These are phyloP conservation scores for Cyclotella kingstonii DNA, from an alignment of 108 stramenopile genomes.

Conservation along the genomic window DNA sequence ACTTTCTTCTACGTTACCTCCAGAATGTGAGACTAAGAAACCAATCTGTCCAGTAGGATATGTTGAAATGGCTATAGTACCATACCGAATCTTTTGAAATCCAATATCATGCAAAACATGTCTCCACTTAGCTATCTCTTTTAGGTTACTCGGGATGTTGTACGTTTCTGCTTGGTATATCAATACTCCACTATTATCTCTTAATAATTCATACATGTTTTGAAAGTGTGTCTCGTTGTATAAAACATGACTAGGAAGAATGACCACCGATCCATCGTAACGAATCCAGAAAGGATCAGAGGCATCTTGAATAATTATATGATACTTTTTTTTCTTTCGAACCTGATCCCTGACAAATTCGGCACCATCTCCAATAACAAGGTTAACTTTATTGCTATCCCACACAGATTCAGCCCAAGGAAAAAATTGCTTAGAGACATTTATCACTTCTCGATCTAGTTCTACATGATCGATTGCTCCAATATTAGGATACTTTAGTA, in stretches of 20 bases:
- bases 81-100: constrained; percentile 63
- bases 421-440: constrained; percentile 59
- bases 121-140: constrained; percentile 64
- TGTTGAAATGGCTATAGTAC: constrained; percentile 58
- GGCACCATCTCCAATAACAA: constrained; percentile 76
- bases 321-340: constrained; percentile 44
- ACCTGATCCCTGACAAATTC: constrained; percentile 49
- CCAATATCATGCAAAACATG: constrained; percentile 47
- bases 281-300: constrained; percentile 69
- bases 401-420: constrained; percentile 65
- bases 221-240: constrained; percentile 64
- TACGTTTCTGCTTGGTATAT: constrained; percentile 77
- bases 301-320: constrained; percentile 82
- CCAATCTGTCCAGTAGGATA: constrained; percentile 87
- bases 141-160: constrained; percentile 67
- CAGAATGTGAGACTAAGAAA: constrained; percentile 59
- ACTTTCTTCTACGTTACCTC: constrained; percentile 21
- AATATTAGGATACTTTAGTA: constrained; percentile 58
- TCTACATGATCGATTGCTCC: constrained; percentile 79
- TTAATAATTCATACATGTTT: constrained; percentile 47
- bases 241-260: constrained; percentile 61
- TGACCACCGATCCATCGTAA: constrained; percentile 45
- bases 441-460: constrained; percentile 71
- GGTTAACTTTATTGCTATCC: constrained; percentile 64
- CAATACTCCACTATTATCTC: constrained; percentile 54